A percentile compares a stretch with the other conserved stretches of the same genome.
phyloP scores from a whole-genome alignment of 352 stramenopile genomes.

The Pythium biforme region DNA sequence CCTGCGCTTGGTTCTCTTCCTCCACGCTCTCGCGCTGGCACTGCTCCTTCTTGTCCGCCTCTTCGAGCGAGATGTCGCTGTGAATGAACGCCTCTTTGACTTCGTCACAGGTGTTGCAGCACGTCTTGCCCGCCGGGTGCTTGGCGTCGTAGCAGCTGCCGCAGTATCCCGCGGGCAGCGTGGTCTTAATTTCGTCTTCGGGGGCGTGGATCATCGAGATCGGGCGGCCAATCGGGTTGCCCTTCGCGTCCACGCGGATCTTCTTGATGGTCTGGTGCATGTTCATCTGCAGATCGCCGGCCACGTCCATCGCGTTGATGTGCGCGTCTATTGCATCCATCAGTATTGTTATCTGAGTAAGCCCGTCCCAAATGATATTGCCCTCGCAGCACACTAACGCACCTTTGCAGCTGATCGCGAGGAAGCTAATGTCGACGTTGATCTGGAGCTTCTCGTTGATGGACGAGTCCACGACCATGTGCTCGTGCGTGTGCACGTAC shows the following conservation, averaged over 20 bases:
- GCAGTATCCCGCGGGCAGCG: constrained; percentile 89
- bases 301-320: constrained; percentile 98
- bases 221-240: constrained; percentile 56
- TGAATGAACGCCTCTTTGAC: constrained; percentile 83
- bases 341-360: no score
- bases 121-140: constrained; percentile 65
- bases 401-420: constrained; percentile 92
- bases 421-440: constrained; percentile 98
- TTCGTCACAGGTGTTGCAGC: constrained; percentile 84
- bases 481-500: constrained; percentile 87
- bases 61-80: constrained; percentile 67
- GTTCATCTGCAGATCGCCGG: constrained; percentile 96
- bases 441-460: constrained; percentile 95
- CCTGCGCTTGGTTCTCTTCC: constrained; percentile 67
- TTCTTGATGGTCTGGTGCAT: constrained; percentile 96
- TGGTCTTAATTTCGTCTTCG: constrained; percentile 36
- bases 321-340: constrained; percentile 83
- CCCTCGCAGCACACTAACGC: neutral
- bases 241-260: constrained; percentile 79
- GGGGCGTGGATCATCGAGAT: constrained; percentile 43
- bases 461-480: constrained; percentile 95
- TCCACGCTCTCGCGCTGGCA: constrained; percentile 64
- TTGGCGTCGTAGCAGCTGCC: constrained; percentile 93
- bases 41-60: constrained; percentile 77
- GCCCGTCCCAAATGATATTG: no score